Conservation (phyloP, 2,329 filamentous ascomycete genomes). For the Juglanconis oblonga region DNA sequence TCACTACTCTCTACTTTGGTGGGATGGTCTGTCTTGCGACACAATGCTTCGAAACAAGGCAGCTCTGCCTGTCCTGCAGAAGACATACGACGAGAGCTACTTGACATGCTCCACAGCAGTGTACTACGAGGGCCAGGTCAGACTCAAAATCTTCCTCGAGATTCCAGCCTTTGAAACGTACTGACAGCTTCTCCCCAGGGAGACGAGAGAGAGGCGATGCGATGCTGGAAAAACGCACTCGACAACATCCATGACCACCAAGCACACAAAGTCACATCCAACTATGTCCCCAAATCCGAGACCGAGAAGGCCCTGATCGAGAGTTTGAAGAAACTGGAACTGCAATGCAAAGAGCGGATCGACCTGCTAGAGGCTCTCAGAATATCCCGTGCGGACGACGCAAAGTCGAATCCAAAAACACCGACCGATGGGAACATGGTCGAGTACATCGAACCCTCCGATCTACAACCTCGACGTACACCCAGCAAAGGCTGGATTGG, state of each 20-base stretch:
- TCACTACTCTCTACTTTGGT: neutral
- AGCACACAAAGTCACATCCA: conserved; percentile 68
- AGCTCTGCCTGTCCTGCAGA: conserved; percentile 73
- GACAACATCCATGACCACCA: conserved; percentile 87
- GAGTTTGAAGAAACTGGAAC: conserved; percentile 76
- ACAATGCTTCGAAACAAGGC: conserved; percentile 53
- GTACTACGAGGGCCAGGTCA: conserved; percentile 90
- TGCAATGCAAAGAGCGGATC: conserved; percentile 91
- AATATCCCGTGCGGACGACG: conserved; percentile 53
- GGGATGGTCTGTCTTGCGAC: conserved; percentile 20
- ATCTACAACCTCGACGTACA: conserved; percentile 19
- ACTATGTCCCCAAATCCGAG: conserved; percentile 70
- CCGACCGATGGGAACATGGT: conserved; percentile 19
- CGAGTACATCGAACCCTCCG: conserved; percentile 15
- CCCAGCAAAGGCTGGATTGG: conserved; percentile 64
- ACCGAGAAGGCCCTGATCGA: conserved; percentile 81
- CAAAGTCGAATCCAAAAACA: conserved; percentile 22
- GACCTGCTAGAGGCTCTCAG: conserved; percentile 81
- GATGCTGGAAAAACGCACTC: conserved; percentile 85
- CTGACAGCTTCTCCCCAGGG: conserved; percentile 51
- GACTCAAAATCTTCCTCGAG: conserved; percentile 8
- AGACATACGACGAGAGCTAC: conserved; percentile 97
- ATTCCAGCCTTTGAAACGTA: neutral
- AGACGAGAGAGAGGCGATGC: conserved; percentile 85
- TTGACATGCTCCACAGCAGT: conserved; percentile 91